Evolutionary conservation across 176 grass and related monocot genomes (phyloP).

Genomic region (Raddia guianensis): DNA sequence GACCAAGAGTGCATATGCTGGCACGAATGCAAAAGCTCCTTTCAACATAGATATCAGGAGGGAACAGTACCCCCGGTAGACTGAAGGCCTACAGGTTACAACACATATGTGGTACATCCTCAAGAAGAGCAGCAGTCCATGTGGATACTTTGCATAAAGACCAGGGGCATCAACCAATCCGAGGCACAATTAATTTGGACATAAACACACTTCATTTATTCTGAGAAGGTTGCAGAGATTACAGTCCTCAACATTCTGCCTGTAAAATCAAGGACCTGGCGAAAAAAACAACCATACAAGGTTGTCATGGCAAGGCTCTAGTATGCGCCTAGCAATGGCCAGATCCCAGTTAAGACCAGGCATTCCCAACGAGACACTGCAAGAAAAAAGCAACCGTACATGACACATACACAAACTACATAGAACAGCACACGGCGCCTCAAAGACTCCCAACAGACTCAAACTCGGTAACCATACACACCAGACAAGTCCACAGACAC

Average conservation of each 20-base stretch:
- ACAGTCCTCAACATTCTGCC: constrained; percentile 70
- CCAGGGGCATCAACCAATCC: too few relatives aligned
- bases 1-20: background rate
- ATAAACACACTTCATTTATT: constrained; percentile 65
- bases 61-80: background rate
- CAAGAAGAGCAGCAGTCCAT: background rate
- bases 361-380: constrained; percentile 73
- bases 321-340: constrained; percentile 56
- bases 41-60: background rate
- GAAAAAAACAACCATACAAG: constrained; percentile 90
- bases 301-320: constrained; percentile 62
- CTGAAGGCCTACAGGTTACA: background rate
- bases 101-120: background rate
- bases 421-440: constrained; percentile 34
- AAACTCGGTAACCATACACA: constrained; percentile 49
- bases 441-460: constrained; percentile 39
- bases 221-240: constrained; percentile 58
- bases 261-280: constrained; percentile 66
- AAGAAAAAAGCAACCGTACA: constrained; percentile 79
- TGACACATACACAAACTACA: constrained; percentile 40
- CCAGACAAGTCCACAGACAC: constrained; percentile 37
- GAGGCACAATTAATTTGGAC: background rate
- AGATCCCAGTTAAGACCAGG: constrained; percentile 62
- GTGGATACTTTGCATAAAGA: background rate
- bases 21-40: background rate